These are phyloP conservation scores for Candida mesenterica DNA, from an alignment of 1,139 yeast genomes.

Conservation along the genomic window DNA sequence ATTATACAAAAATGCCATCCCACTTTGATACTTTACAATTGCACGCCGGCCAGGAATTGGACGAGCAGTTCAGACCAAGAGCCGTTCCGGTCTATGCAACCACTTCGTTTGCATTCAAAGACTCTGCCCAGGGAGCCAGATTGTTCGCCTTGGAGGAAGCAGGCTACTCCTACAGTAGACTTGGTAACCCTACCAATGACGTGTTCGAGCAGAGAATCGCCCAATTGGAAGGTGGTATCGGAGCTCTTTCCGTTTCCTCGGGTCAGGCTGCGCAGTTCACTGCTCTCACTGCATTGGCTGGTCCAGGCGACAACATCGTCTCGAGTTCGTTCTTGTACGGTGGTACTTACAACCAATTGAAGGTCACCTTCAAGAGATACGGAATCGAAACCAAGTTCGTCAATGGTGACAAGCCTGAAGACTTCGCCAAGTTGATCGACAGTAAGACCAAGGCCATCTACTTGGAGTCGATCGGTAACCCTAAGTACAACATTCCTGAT, in stretches of 20 bases:
- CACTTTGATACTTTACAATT: constrained; percentile 90
- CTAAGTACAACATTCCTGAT: constrained; percentile 90
- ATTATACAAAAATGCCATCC: constrained; percentile 39
- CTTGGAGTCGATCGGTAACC: constrained; percentile 91
- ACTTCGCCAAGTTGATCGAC: constrained; percentile 72
- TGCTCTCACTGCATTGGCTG: constrained; percentile 83
- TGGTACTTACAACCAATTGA: constrained; percentile 94
- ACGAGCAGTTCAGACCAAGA: constrained; percentile 62
- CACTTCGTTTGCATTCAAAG: constrained; percentile 81
- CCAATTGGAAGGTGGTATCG: constrained; percentile 89
- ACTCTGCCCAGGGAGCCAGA: constrained; percentile 89
- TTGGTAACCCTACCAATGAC: constrained; percentile 90
- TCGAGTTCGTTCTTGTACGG: constrained; percentile 91
- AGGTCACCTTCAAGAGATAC: constrained; percentile 82
- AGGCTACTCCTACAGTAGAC: constrained; percentile 85
- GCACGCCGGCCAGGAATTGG: constrained; percentile 80
- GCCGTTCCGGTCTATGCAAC: constrained; percentile 92
- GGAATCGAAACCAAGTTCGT: constrained; percentile 87
- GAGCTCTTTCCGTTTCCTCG: constrained; percentile 86
- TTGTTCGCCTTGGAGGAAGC: constrained; percentile 79
- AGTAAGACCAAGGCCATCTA: constrained; percentile 86
- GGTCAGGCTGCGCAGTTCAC: constrained; percentile 95
- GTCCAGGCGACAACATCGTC: constrained; percentile 83
- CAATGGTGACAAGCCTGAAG: constrained; percentile 68
- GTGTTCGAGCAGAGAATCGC: constrained; percentile 91